Evolutionary conservation across 2,329 filamentous ascomycete genomes (phyloP).

Genomic region (Daldinia eschscholtzii): DNA sequence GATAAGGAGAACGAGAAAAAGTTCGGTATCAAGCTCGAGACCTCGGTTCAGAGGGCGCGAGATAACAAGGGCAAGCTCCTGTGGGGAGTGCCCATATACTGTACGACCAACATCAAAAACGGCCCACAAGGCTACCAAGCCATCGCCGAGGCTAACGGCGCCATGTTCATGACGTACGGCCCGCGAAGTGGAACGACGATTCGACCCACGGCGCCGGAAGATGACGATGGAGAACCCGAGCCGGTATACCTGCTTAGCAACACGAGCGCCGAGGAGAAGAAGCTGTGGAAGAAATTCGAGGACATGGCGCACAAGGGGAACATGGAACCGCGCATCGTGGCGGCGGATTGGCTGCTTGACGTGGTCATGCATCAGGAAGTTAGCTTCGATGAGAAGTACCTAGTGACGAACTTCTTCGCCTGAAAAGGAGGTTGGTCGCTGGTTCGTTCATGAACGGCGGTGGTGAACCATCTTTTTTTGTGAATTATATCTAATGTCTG

Average conservation of each 20-base stretch:
- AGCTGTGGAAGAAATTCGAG: slow-evolving; percentile 83
- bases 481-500: slow-evolving; percentile 20
- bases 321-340: slow-evolving; percentile 84
- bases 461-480: slow-evolving; percentile 2
- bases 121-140: slow-evolving; percentile 86
- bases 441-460: not conserved
- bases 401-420: slow-evolving; percentile 61
- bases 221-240: slow-evolving; percentile 72
- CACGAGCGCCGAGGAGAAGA: slow-evolving; percentile 73
- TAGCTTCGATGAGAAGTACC: slow-evolving; percentile 73
- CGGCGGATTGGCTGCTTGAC: slow-evolving; percentile 89
- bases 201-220: slow-evolving; percentile 71
- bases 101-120: slow-evolving; percentile 82
- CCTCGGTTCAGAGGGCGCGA: slow-evolving; percentile 77
- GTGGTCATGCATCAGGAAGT: slow-evolving; percentile 90
- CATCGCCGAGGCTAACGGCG: slow-evolving; percentile 91
- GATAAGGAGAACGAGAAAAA: slow-evolving; percentile 80
- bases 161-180: slow-evolving; percentile 81
- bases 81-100: slow-evolving; percentile 82
- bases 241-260: slow-evolving; percentile 88
- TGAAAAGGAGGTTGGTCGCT: slow-evolving; percentile 21
- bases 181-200: slow-evolving; percentile 78
- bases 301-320: slow-evolving; percentile 82
- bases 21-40: slow-evolving; percentile 76
- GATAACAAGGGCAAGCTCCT: slow-evolving; percentile 83